These are phyloP conservation scores for Cordyceps fumosorosea DNA, from an alignment of 2,329 filamentous ascomycete genomes.

Conservation along the genomic window DNA sequence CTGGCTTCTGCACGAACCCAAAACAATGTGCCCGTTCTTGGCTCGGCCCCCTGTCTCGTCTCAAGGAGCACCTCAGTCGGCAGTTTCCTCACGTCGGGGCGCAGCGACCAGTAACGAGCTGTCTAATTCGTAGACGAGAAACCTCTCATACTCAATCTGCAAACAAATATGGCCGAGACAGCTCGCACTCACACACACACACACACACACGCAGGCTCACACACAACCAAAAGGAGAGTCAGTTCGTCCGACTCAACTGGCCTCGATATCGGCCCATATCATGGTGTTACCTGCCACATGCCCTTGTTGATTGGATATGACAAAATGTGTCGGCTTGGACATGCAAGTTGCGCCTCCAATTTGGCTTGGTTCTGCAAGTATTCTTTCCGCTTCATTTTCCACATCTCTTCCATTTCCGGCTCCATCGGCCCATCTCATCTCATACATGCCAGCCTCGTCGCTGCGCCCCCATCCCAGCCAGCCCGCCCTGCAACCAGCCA, in stretches of 20 bases:
- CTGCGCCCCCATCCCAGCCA: too few relatives aligned
- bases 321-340: neutral
- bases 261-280: slow-evolving; percentile 6
- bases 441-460: too few relatives aligned
- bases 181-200: too few relatives aligned
- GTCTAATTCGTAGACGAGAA: neutral
- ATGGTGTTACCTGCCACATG: neutral
- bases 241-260: neutral
- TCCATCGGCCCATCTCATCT: too few relatives aligned
- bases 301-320: neutral
- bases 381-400: neutral
- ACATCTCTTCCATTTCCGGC: neutral
- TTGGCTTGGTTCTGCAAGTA: too few relatives aligned
- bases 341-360: neutral
- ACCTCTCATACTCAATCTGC: neutral
- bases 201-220: too few relatives aligned
- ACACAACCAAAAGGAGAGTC: neutral
- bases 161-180: neutral
- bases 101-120: too few relatives aligned
- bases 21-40: neutral
- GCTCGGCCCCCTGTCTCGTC: neutral
- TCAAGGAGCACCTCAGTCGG: neutral
- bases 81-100: too few relatives aligned
- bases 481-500: too few relatives aligned
- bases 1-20: neutral